Conservation (phyloP, 805 yeast species). For the Cyberlindnera veronae region DNA sequence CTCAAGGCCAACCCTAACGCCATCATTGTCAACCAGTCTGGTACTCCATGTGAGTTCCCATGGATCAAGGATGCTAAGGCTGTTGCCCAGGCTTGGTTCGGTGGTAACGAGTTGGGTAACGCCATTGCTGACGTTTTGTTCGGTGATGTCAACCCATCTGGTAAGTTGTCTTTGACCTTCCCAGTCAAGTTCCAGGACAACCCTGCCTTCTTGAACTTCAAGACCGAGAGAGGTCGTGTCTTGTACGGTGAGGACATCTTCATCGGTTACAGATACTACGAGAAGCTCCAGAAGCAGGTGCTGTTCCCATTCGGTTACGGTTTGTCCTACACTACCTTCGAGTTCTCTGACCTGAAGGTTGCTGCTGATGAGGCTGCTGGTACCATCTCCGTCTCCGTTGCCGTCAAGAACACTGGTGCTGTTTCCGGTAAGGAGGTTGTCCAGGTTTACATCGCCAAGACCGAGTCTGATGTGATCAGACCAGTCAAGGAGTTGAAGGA, state of each 20-base stretch:
- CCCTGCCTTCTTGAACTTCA: conserved; percentile 52
- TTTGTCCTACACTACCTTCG: conserved; percentile 54
- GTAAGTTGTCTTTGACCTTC: conserved; percentile 54
- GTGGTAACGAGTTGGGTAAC: conserved; percentile 58
- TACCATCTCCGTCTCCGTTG: conserved; percentile 31
- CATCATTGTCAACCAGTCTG: conserved; percentile 55
- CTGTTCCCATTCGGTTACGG: conserved; percentile 63
- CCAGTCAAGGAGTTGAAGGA: conserved; percentile 61
- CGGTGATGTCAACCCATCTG: conserved; percentile 60
- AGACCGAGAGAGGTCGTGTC: conserved; percentile 48
- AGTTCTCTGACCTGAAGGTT: conserved; percentile 36
- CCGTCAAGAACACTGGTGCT: conserved; percentile 46
- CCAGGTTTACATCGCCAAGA: conserved; percentile 48
- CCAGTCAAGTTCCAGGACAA: conserved; percentile 50
- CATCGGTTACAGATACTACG: conserved; percentile 62
- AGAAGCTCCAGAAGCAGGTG: conserved; percentile 44
- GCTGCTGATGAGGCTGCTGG: conserved; percentile 27
- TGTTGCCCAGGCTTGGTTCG: conserved; percentile 54
- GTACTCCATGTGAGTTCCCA: conserved; percentile 60
- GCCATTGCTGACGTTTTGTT: conserved; percentile 58
- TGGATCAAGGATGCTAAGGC: conserved; percentile 45
- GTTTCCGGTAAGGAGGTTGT: conserved; percentile 50
- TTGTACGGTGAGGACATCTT: conserved; percentile 64
- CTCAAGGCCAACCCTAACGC: conserved; percentile 47
- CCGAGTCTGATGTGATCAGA: conserved; percentile 37